phyloP scores from a whole-genome alignment of 345 rosid species.

The Carallia brachiata region DNA sequence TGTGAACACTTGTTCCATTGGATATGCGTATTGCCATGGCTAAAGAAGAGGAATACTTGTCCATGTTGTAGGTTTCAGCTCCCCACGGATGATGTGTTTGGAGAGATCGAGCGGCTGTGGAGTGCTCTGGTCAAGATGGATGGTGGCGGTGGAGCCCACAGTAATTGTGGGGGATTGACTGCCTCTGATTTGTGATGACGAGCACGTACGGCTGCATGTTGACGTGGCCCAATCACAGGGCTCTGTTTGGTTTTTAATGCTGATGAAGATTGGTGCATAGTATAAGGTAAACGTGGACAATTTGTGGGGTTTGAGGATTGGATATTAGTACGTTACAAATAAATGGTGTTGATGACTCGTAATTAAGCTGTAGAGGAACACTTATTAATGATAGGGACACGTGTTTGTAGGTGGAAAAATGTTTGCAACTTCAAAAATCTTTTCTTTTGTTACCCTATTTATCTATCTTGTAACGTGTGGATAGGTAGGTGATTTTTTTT shows the following conservation, averaged over 20 bases:
- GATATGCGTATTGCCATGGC: conserved; percentile 85
- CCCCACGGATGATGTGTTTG: conserved; percentile 72
- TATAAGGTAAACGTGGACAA: neutral
- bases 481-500: too few relatives aligned
- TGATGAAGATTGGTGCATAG: too few relatives aligned
- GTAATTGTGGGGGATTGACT: neutral
- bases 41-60: conserved; percentile 76
- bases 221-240: conserved; percentile 5
- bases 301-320: neutral
- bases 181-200: neutral
- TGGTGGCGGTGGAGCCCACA: conserved; percentile 15
- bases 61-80: conserved; percentile 88
- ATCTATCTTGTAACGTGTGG: too few relatives aligned
- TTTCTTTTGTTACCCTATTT: too few relatives aligned
- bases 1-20: conserved; percentile 88
- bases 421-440: neutral
- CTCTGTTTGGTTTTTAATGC: neutral
- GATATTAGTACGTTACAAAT: too few relatives aligned
- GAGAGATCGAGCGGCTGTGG: conserved; percentile 91
- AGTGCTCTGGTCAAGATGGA: conserved; percentile 36
- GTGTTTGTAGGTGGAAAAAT: neutral
- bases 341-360: neutral
- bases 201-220: neutral
- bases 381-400: conserved; percentile 17
- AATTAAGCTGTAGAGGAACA: neutral